Percentiles rank a stretch among this genome's conserved stretches.
These are phyloP conservation scores for Leucocoprinus leucothites DNA, from an alignment of 768 basidiomycete species.

Conservation along the genomic window DNA sequence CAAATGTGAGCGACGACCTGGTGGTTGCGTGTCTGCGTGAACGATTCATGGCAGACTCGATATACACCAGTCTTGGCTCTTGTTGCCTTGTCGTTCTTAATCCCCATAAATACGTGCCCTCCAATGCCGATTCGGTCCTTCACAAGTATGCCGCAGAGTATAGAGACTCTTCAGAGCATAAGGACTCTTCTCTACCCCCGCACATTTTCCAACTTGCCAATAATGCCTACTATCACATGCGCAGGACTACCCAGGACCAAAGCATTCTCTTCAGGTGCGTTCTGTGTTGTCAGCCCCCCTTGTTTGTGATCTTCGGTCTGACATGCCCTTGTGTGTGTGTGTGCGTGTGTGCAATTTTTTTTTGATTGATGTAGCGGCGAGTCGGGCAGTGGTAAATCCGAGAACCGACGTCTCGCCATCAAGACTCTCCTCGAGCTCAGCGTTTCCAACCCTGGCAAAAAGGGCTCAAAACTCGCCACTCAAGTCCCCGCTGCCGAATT, in stretches of 20 bases:
- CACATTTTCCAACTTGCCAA: conserved; percentile 93
- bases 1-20: conserved; percentile 75
- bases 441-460: conserved; percentile 87
- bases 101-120: conserved; percentile 85
- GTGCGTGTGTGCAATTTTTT: neutral
- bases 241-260: conserved; percentile 91
- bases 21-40: conserved; percentile 84
- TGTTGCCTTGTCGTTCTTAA: conserved; percentile 83
- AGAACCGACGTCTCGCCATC: conserved; percentile 85
- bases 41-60: conserved; percentile 79
- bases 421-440: conserved; percentile 90
- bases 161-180: conserved; percentile 65
- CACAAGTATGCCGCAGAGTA: conserved; percentile 88
- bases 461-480: conserved; percentile 81
- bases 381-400: conserved; percentile 92
- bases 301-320: conserved; percentile 6
- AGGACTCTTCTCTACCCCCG: conserved; percentile 56
- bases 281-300: neutral
- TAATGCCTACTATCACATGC: conserved; percentile 95
- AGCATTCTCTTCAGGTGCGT: conserved; percentile 80
- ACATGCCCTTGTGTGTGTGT: conserved; percentile 7
- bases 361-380: conserved; percentile 62
- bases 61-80: conserved; percentile 74
- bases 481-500: conserved; percentile 94
- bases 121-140: conserved; percentile 80